Base-by-base conservation (phyloP, 2,329 filamentous ascomycete species). In the Fusarium brevicatenulatum region DNA sequence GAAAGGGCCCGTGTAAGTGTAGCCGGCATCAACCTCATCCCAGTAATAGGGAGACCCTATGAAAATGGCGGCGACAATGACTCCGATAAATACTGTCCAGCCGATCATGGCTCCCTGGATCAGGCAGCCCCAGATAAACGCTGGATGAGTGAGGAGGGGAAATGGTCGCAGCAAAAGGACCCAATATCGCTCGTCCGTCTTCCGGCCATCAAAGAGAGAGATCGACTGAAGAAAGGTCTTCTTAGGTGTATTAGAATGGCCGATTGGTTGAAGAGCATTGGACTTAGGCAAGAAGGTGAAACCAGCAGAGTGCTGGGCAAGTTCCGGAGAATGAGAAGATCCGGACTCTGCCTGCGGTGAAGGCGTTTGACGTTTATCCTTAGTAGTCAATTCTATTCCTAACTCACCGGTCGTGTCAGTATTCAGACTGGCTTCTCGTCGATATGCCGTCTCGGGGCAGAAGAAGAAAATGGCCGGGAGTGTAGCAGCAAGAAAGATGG, bases 51-150 rank as follows among this genome's bases (percentile, higher is more conserved):
- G 93, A 4, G 92, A 91, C 4, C 92, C 91, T 52, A 97, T 87
- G 83, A 96, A 95, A 74, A 97, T 91, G 66, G 91, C 90, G n/a
- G 91, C 92, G 50, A 97, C 84, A 73, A 96, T 90, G 68, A 96
- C 92, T 63, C 93, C 93, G 73, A 97, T 95, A 78, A 98, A 94
- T 21, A 98, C 93, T 2, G 95, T 97, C 95, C 95, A 98, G 72
- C 95, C 95, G 78, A 98, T 97, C 78, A 97, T 90, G 9, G 93
- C 90, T 21, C 95, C 95, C 86, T 97, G 95, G 55, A 95, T 93
- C 7, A 98, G 85, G 77, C 86, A 87, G 30, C 86, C 87, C 93
- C 94, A 97, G 44, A 97, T 82, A 75, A 98, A 94, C 12, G 93
- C 93, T 0, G 95, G 95, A 79, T 98, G 95, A 11, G 92, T 81